Base-by-base conservation (phyloP, 108 stramenopile genomes). In the Nitzschia sp. region DNA sequence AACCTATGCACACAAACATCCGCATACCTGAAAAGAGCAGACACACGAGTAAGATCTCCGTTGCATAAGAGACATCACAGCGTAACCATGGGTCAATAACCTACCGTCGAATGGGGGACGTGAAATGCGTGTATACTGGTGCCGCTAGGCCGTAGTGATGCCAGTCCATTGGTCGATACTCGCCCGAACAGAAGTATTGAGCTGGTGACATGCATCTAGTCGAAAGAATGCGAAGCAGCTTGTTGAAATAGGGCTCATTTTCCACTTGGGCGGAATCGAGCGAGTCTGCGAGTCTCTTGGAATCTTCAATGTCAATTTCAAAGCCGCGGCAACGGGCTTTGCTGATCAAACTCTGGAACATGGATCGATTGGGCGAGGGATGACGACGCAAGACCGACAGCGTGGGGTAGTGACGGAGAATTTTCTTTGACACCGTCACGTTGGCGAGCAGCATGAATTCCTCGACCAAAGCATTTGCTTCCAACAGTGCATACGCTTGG, bases 381-480 rank as follows among this genome's bases (percentile, higher is more conserved):
- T 99, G 99, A 8, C 97, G 93, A 32, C 99, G 96, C 29, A 99
- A 78, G 15, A 98, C 81, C 8, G 95, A 90, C 11, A 97, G 73
- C 0, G 94, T 93, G 3, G 98, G 98, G 63, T 88, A 98, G 45
- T 89, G 85, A 19, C 96, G 68, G 1, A 95, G 76, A 29, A 97
- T 97, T 44, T 94, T 94, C 70, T 97, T 97, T 9, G 94, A 82
- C 8, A 99, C 99, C 9, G 97, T 95, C 44, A 99, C 97, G 71
- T 99, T 99, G 21, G 98, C 99, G 34, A 98, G 68, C 21, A 99
- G 83, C 99, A 99, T 99, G 68, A 98, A 98, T 72, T 99, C 99
- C 71, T 99, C 98, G 9, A 99, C 98, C 35, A 96, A 53, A 15
- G 88, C 78, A 71, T 97, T 98, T 1, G 97, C 92, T 61, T 98